phyloP scores from a whole-genome alignment of 1,284 basidiomycete species.

The Puccinia polysora region DNA sequence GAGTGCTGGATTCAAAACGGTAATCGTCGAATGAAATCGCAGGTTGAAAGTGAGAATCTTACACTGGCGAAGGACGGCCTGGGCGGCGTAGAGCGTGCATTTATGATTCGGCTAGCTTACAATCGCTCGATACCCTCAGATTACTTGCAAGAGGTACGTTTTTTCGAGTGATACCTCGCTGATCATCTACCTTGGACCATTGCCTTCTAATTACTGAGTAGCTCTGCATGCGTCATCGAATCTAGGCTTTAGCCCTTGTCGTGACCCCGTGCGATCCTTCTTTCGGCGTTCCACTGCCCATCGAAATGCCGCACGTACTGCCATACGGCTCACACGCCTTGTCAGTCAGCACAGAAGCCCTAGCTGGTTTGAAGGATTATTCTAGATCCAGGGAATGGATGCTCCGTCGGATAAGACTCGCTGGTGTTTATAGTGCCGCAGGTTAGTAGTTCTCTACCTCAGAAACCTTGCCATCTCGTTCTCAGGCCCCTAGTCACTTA shows the following conservation, averaged over 20 bases:
- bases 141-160: slow-evolving; percentile 10
- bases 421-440: slow-evolving; percentile 22
- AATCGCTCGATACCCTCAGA: slow-evolving; percentile 15
- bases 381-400: slow-evolving; percentile 29
- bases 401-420: slow-evolving; percentile 25
- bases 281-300: slow-evolving; percentile 14
- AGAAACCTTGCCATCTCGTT: neutral
- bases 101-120: slow-evolving; percentile 14
- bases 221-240: neutral
- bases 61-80: slow-evolving; percentile 4
- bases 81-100: slow-evolving; percentile 18
- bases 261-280: slow-evolving; percentile 20
- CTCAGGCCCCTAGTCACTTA: too few species aligned
- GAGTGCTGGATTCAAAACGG: slow-evolving; percentile 19
- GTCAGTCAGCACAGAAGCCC: slow-evolving; percentile 2
- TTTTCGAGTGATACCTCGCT: neutral
- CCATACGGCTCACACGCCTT: slow-evolving; percentile 27
- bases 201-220: too few species aligned
- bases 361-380: slow-evolving; percentile 16
- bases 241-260: slow-evolving; percentile 1
- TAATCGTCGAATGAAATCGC: slow-evolving; percentile 4
- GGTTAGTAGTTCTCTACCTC: neutral
- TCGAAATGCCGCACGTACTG: slow-evolving; percentile 25
- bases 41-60: neutral
- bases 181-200: too few species aligned